Evolutionary conservation across 495 filamentous ascomycete genomes (phyloP).

Genomic region (Cercophora sp.): DNA sequence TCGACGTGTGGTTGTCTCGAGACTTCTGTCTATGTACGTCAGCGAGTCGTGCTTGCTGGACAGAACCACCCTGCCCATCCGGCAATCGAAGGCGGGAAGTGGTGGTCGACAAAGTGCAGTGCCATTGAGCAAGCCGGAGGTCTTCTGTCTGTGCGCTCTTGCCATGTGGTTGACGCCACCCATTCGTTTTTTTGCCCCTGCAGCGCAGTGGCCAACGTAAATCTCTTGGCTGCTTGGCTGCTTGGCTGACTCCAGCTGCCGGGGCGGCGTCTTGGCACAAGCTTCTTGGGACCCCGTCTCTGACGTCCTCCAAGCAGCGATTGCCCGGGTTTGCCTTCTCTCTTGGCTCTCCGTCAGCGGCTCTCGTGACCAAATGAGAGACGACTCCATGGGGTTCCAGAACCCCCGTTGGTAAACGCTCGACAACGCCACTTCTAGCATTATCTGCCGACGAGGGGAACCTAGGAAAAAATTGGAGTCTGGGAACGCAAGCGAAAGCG

Average conservation of each 20-base stretch:
- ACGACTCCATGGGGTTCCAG: too few relatives aligned
- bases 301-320: background rate
- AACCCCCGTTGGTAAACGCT: too few relatives aligned
- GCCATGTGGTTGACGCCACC: slow-evolving; percentile 3
- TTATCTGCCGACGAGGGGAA: too few relatives aligned
- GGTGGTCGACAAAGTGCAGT: background rate
- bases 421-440: too few relatives aligned
- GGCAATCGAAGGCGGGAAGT: background rate
- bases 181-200: background rate
- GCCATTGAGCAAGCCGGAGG: background rate
- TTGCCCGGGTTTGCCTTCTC: too few relatives aligned
- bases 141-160: background rate
- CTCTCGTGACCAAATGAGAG: too few relatives aligned
- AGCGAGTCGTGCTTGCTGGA: background rate
- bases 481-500: too few relatives aligned
- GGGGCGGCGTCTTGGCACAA: background rate
- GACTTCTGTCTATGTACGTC: too few relatives aligned
- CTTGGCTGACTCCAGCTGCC: background rate
- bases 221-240: background rate
- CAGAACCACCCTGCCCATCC: background rate
- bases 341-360: too few relatives aligned
- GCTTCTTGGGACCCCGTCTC: background rate
- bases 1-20: too few relatives aligned
- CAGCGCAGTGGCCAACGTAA: background rate
- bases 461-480: too few relatives aligned